Evolutionary conservation across 2,329 filamentous ascomycete species (phyloP).

Genomic region (Cadophora gregata): DNA sequence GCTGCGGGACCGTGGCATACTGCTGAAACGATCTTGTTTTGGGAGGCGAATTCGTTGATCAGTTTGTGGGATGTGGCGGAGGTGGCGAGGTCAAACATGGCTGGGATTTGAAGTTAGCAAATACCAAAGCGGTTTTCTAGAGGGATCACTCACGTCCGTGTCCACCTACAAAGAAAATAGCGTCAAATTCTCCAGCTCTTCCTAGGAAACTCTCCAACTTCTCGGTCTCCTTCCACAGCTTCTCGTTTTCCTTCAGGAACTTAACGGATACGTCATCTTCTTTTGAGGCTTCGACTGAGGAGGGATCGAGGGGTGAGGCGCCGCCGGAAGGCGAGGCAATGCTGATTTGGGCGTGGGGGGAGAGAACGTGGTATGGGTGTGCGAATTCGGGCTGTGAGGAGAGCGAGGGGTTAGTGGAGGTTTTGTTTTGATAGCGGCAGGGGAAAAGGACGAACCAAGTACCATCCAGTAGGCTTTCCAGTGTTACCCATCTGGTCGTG

Average conservation of each 20-base stretch:
- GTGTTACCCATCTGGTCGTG: slow-evolving; percentile 40
- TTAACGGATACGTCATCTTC: slow-evolving; percentile 46
- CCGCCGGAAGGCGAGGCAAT: slow-evolving; percentile 53
- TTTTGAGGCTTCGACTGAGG: slow-evolving; percentile 51
- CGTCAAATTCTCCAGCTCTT: slow-evolving; percentile 57
- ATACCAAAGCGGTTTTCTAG: not conserved
- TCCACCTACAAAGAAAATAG: slow-evolving; percentile 63
- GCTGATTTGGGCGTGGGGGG: slow-evolving; percentile 48
- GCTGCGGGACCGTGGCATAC: slow-evolving; percentile 74
- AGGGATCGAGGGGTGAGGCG: slow-evolving; percentile 52
- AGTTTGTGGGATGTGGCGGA: slow-evolving; percentile 63
- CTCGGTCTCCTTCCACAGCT: slow-evolving; percentile 59
- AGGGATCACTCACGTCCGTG: slow-evolving; percentile 54
- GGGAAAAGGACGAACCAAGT: slow-evolving; percentile 47
- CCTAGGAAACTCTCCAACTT: slow-evolving; percentile 54
- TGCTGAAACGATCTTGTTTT: slow-evolving; percentile 67
- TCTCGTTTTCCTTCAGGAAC: slow-evolving; percentile 54
- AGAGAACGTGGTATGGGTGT: slow-evolving; percentile 53
- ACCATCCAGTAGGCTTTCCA: slow-evolving; percentile 58
- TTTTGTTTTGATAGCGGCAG: not conserved
- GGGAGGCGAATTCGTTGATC: slow-evolving; percentile 65
- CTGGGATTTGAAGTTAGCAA: slow-evolving; percentile 24
- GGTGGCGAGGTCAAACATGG: slow-evolving; percentile 52
- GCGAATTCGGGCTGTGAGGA: slow-evolving; percentile 54
- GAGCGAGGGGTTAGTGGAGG: slow-evolving; percentile 21